Conservation (phyloP, 2,329 filamentous ascomycete genomes). For the Aaosphaeria arxii region DNA sequence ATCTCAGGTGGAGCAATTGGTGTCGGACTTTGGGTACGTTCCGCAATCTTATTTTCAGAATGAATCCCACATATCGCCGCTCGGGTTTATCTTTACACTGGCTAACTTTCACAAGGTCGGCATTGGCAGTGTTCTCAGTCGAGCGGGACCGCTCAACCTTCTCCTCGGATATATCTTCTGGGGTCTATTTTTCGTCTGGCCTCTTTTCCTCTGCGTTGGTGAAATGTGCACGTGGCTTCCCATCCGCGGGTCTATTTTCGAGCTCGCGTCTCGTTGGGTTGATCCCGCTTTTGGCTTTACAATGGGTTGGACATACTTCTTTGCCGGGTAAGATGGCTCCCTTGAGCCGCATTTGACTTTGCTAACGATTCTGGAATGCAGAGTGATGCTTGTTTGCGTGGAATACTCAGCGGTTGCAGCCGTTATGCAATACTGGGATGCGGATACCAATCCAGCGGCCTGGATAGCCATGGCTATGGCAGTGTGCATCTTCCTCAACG, state of each 20-base stretch:
- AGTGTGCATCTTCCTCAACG: conserved; percentile 32
- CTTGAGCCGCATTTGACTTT: no score
- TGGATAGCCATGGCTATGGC: conserved; percentile 37
- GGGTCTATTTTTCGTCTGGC: conserved; percentile 16
- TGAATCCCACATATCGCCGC: no score
- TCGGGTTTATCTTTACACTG: no score
- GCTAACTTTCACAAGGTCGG: conserved; percentile 16
- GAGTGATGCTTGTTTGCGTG: conserved; percentile 19
- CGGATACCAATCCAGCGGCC: conserved; percentile 28
- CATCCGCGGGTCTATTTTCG: conserved; percentile 36
- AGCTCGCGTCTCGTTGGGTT: conserved; percentile 40
- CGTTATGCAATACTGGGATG: conserved; percentile 33
- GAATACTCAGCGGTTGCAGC: conserved; percentile 35
- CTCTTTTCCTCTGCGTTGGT: conserved; percentile 64
- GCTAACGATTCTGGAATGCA: no score
- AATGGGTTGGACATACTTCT: conserved; percentile 19
- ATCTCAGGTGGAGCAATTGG: conserved; percentile 55
- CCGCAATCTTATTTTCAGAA: not conserved
- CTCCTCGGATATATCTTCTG: conserved; percentile 68
- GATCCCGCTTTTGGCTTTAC: conserved; percentile 44
- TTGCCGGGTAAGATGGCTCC: no score
- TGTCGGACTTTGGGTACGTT: conserved; percentile 55
- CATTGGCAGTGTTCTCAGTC: conserved; percentile 35
- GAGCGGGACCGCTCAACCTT: conserved; percentile 49
- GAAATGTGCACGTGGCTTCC: conserved; percentile 43